These are phyloP conservation scores for Huntiella decipiens DNA, from an alignment of 2,329 filamentous ascomycete species.

Conservation along the genomic window DNA sequence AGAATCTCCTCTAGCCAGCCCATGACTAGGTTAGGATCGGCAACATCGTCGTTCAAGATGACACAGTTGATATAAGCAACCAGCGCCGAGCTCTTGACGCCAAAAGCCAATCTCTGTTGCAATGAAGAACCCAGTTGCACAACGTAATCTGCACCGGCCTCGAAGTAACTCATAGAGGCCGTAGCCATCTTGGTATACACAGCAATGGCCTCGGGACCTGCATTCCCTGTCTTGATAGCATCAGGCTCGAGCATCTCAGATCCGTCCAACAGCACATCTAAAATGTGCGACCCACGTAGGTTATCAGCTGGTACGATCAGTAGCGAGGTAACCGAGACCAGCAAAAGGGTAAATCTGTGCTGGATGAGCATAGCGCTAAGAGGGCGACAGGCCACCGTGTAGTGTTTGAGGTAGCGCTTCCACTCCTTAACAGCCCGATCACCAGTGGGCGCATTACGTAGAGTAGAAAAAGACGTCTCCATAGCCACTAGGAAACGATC, in stretches of 20 bases:
- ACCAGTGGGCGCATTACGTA: slow-evolving; percentile 56
- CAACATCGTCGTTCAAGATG: slow-evolving; percentile 60
- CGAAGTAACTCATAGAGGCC: slow-evolving; percentile 70
- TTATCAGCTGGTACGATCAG: slow-evolving; percentile 44
- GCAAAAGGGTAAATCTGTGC: slow-evolving; percentile 68
- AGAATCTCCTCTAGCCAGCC: slow-evolving; percentile 73
- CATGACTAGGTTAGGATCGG: slow-evolving; percentile 61
- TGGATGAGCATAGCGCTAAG: slow-evolving; percentile 83
- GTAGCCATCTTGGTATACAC: slow-evolving; percentile 52
- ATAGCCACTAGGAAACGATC: slow-evolving; percentile 72
- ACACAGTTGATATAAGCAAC: slow-evolving; percentile 74
- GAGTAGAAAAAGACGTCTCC: slow-evolving; percentile 76
- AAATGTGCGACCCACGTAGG: slow-evolving; percentile 42
- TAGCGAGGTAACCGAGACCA: slow-evolving; percentile 60
- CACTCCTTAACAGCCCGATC: slow-evolving; percentile 58
- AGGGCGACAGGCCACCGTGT: slow-evolving; percentile 59
- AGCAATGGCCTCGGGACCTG: slow-evolving; percentile 39
- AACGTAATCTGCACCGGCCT: slow-evolving; percentile 79
- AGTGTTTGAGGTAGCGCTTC: slow-evolving; percentile 71
- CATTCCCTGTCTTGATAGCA: slow-evolving; percentile 16
- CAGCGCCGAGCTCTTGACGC: slow-evolving; percentile 67
- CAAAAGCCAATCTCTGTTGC: slow-evolving; percentile 71
- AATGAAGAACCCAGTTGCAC: slow-evolving; percentile 59
- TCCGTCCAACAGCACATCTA: slow-evolving; percentile 53
- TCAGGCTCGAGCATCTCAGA: slow-evolving; percentile 18